These are phyloP conservation scores for Leccinum disarticulatum DNA, from an alignment of 768 basidiomycete genomes.

Conservation along the genomic window DNA sequence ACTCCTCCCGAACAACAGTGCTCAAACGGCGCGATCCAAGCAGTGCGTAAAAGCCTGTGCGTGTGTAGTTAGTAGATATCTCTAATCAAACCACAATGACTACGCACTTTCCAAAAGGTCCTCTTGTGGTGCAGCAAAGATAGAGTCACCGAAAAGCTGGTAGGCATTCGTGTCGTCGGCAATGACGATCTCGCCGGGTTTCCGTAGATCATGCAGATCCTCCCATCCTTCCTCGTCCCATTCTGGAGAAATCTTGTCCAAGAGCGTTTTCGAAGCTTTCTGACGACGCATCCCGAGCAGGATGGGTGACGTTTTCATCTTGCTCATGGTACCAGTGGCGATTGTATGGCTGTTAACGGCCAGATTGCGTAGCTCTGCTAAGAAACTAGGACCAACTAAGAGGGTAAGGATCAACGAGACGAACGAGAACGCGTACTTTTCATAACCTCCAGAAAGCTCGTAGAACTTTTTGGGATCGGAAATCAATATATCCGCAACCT, in stretches of 20 bases:
- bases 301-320: slow-evolving; percentile 71
- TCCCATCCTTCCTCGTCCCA: slow-evolving; percentile 76
- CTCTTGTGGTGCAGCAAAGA: slow-evolving; percentile 85
- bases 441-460: slow-evolving; percentile 63
- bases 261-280: slow-evolving; percentile 26
- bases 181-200: slow-evolving; percentile 70
- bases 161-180: slow-evolving; percentile 85
- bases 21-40: slow-evolving; percentile 79
- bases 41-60: slow-evolving; percentile 65
- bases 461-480: slow-evolving; percentile 72
- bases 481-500: slow-evolving; percentile 70
- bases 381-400: slow-evolving; percentile 53
- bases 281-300: slow-evolving; percentile 73
- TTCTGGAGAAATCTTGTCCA: slow-evolving; percentile 26
- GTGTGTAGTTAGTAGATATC: neutral
- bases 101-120: slow-evolving; percentile 79
- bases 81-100: neutral
- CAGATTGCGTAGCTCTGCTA: slow-evolving; percentile 80
- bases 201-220: slow-evolving; percentile 66
- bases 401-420: neutral
- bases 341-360: slow-evolving; percentile 68
- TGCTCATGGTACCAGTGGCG: slow-evolving; percentile 45
- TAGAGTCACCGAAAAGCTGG: slow-evolving; percentile 72
- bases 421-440: slow-evolving; percentile 48
- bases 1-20: slow-evolving; percentile 73